Evolutionary conservation across 1,139 yeast genomes (phyloP).

Genomic region (Pneumocystis oryctolagi): DNA sequence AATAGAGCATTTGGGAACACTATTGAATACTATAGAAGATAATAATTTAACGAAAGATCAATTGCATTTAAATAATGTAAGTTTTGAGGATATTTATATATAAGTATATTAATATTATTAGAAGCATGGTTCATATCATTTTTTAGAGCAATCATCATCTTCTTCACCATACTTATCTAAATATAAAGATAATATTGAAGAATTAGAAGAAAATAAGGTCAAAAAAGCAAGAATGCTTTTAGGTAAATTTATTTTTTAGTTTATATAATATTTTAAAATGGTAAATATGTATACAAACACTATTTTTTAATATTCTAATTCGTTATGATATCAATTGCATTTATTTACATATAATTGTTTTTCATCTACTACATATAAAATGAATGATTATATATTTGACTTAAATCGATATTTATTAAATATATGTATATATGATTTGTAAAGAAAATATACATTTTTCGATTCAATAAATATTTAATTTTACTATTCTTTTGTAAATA

Average conservation of each 20-base stretch:
- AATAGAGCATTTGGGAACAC: neutral
- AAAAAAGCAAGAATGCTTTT: slow-evolving; percentile 11
- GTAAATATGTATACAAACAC: neutral
- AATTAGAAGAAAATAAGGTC: slow-evolving; percentile 8
- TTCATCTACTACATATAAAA: too few species aligned
- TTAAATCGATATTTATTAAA: too few species aligned
- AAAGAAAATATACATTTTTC: too few species aligned
- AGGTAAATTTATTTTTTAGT: slow-evolving; percentile 7
- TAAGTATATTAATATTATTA: neutral
- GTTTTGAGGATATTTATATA: neutral
- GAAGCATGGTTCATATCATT: slow-evolving; percentile 1
- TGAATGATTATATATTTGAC: too few species aligned
- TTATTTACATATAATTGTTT: too few species aligned
- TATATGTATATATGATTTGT: too few species aligned
- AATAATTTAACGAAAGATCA: neutral
- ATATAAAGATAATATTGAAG: slow-evolving; percentile 8
- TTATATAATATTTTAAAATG: neutral
- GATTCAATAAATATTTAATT: too few species aligned
- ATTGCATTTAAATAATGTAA: neutral
- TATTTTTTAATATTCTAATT: neutral
- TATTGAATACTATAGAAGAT: neutral
- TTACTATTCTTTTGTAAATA: too few species aligned
- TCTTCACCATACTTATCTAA: slow-evolving; percentile 7
- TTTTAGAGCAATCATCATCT: slow-evolving; percentile 9
- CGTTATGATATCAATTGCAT: too few species aligned